phyloP scores from a whole-genome alignment of 768 basidiomycete genomes.

The Tricholoma furcatifolium region DNA sequence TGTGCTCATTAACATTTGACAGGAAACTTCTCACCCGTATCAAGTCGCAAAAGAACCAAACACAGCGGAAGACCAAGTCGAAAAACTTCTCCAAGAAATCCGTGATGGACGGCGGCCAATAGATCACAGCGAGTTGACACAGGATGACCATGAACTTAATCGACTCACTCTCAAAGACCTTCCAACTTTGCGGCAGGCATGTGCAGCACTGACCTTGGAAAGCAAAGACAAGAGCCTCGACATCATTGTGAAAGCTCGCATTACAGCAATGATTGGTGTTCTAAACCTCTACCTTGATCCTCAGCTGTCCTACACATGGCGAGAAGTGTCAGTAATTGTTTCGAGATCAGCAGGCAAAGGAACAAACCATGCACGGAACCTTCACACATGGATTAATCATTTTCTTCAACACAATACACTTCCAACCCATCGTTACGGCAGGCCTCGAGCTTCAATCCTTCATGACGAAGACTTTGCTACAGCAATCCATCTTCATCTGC shows the following conservation, averaged over 20 bases:
- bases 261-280: slow-evolving; percentile 31
- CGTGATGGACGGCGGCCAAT: too few relatives aligned
- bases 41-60: too few relatives aligned
- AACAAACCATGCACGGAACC: slow-evolving; percentile 23
- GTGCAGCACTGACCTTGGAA: slow-evolving; percentile 17
- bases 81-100: too few relatives aligned
- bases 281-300: slow-evolving; percentile 34
- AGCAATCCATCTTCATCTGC: slow-evolving; percentile 26
- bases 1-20: too few relatives aligned
- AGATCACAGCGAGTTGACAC: too few relatives aligned
- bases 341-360: slow-evolving; percentile 28
- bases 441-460: slow-evolving; percentile 20
- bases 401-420: slow-evolving; percentile 22
- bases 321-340: slow-evolving; percentile 28
- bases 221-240: slow-evolving; percentile 29
- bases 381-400: too few relatives aligned
- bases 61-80: too few relatives aligned
- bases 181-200: slow-evolving; percentile 17
- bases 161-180: too few relatives aligned
- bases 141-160: too few relatives aligned
- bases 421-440: slow-evolving; percentile 24
- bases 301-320: slow-evolving; percentile 28
- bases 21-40: too few relatives aligned
- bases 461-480: slow-evolving; percentile 31
- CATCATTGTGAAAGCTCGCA: slow-evolving; percentile 26